Conservation (phyloP, 1,284 basidiomycete genomes). For the Boletus hoseneyae region DNA sequence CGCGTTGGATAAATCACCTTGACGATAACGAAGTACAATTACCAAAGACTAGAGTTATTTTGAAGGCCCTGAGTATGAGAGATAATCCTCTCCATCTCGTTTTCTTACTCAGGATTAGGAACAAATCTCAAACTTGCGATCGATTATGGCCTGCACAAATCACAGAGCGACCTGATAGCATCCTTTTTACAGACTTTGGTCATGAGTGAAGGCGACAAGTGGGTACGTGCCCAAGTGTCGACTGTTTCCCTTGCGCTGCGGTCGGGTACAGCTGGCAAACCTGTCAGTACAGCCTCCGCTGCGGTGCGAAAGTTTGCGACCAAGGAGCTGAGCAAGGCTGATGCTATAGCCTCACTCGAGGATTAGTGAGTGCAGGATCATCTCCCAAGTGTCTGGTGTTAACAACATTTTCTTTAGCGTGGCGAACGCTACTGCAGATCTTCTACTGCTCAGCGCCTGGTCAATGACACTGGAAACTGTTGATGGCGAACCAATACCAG, state of each 20-base stretch:
- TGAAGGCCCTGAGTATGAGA: slow-evolving; percentile 72
- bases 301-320: slow-evolving; percentile 76
- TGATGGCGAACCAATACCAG: slow-evolving; percentile 60
- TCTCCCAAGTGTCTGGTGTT: neutral
- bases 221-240: slow-evolving; percentile 62
- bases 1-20: slow-evolving; percentile 75
- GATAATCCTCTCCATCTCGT: neutral
- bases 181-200: slow-evolving; percentile 81
- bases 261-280: slow-evolving; percentile 59
- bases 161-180: slow-evolving; percentile 74
- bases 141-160: slow-evolving; percentile 72
- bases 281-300: slow-evolving; percentile 61
- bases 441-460: slow-evolving; percentile 75
- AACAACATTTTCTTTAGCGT: slow-evolving; percentile 42
- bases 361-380: slow-evolving; percentile 61
- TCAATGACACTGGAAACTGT: slow-evolving; percentile 51
- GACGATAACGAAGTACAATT: slow-evolving; percentile 66
- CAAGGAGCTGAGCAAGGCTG: slow-evolving; percentile 69
- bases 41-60: slow-evolving; percentile 57
- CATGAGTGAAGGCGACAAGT: slow-evolving; percentile 84
- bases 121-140: slow-evolving; percentile 80
- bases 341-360: slow-evolving; percentile 71
- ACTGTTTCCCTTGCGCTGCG: slow-evolving; percentile 60
- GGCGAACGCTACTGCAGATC: slow-evolving; percentile 75
- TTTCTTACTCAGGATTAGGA: slow-evolving; percentile 41